Conservation (phyloP, 306 rosid genomes). For the Cicer yamashitae region DNA sequence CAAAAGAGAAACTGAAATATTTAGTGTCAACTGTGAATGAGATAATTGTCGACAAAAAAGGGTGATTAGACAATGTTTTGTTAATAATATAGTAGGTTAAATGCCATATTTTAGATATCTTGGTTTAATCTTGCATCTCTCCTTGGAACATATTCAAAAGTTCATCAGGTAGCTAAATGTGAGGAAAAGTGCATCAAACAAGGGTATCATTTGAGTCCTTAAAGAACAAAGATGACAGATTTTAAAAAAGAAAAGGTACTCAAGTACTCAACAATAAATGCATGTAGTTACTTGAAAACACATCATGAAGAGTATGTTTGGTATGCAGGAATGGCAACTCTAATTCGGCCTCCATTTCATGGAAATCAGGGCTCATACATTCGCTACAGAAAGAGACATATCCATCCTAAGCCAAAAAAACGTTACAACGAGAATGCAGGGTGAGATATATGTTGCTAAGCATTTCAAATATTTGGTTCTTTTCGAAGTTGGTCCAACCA, state of each 20-base stretch:
- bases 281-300: not conserved
- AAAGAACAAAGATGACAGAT: conserved; percentile 20
- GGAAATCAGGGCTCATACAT: not conserved
- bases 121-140: conserved; percentile 26
- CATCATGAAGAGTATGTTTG: conserved; percentile 14
- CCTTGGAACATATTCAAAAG: conserved; percentile 18
- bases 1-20: conserved; percentile 4
- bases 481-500: not conserved
- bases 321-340: not conserved
- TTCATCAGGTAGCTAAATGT: conserved; percentile 23
- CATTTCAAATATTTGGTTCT: not conserved
- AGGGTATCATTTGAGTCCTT: conserved; percentile 4
- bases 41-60: conserved; percentile 17
- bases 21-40: conserved; percentile 27
- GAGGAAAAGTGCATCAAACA: not conserved
- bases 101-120: conserved; percentile 16
- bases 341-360: not conserved
- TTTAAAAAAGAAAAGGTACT: not conserved
- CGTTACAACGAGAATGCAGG: not conserved
- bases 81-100: conserved; percentile 13
- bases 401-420: not conserved
- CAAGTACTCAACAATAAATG: not conserved
- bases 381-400: not conserved
- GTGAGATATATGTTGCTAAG: not conserved
- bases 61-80: conserved; percentile 16